Base-by-base conservation (phyloP, 345 rosid genomes). In the Brassica rapa region DNA sequence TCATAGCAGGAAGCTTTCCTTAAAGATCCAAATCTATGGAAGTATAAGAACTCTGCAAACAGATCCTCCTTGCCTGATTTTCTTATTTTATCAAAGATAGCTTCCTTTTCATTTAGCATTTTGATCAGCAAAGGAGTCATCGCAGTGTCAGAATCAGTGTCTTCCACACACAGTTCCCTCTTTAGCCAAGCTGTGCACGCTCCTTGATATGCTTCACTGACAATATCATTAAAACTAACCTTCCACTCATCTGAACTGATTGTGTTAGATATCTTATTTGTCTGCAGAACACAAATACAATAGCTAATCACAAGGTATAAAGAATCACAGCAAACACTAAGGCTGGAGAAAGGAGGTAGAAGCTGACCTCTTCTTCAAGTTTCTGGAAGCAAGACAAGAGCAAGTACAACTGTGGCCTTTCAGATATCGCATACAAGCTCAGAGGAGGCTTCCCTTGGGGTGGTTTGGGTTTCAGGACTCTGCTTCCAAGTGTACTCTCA, bases 51-150 rank as follows among this genome's bases (percentile, higher is more conserved):
- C 62, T 92, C 98, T 57, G 93, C 89, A 85, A 89, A 94, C 29
- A 94, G 88, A 86, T 86, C 89, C 76, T 78, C 91, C 87, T 92
- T 94, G 83, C 98, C 93, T 0, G 91, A 90, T 80, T 84, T 91
- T 84, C 72, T 84, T 72, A 94, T 88, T 72, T 77, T 91, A 65
- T 72, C 88, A 37, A 90, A 71, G 43, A 89, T 60, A 29, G 83
- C 79, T n/a, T 85, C 84, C 72, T 89, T 88, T 82, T 85, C 93
- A 70, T 84, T 83, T 39, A 94, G 63, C 85, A 88, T 91, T 83
- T 86, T 87, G 72, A 84, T 76, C 77, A 92, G 83, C 81, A 84
- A 69, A 70, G 92, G 83, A 77, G 83, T 71, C 66, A 88, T 75
- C 46, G 62, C 89, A 88, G 79, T 79, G 39, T 84, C 85, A 21